Base-by-base conservation (phyloP, 1,284 basidiomycete species). In the Pisolithus thermaeus region DNA sequence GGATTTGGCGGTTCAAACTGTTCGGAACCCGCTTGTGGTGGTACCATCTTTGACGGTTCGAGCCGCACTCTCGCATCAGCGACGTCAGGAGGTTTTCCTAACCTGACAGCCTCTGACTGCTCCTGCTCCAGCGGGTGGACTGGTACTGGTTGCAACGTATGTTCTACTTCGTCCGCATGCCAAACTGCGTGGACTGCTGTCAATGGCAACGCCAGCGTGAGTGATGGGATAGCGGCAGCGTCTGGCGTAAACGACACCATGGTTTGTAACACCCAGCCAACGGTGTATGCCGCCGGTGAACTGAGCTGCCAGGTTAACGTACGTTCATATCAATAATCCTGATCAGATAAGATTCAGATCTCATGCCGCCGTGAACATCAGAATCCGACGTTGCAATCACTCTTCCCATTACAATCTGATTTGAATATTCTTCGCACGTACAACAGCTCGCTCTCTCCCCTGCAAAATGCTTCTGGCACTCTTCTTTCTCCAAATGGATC, bases 141-240 rank as follows among this genome's bases (percentile, higher is more conserved):
- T 1, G 91, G 91, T 3, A 77, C 77, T 0, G 85, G 80, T 0
- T 94, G 91, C 68, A 90, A 91, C 56, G 83, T 88, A 30, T 90
- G 87, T 60, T 74, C 78, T 57, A 77, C 69, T 16, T 65, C 80
- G 1, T 74, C 69, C 54, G 81, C 83, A 1, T 90, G 87, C 61
- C 81, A 84, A 61, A 65, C 61, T 28, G 85, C 73, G 1, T 83
- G 75, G 60, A 61, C 73, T 38, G 65, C 73, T 14, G 70, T 74
- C 16, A 71, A 64, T 16, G 70, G 68, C 12, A 68, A 69, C 23
- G 53, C 70, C 22, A 66, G 67, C 2, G 55, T 68, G 18, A 57
- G 58, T n/a, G 49, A 61, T 3, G 57, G 61, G 2, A 43, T 60
- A 0, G 47, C 58, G 39, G 57, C 63, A 16, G 20, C 44, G 16